These are phyloP conservation scores for Chenopodium formosanum DNA, from an alignment of 148 eudicot species.

Conservation along the genomic window DNA sequence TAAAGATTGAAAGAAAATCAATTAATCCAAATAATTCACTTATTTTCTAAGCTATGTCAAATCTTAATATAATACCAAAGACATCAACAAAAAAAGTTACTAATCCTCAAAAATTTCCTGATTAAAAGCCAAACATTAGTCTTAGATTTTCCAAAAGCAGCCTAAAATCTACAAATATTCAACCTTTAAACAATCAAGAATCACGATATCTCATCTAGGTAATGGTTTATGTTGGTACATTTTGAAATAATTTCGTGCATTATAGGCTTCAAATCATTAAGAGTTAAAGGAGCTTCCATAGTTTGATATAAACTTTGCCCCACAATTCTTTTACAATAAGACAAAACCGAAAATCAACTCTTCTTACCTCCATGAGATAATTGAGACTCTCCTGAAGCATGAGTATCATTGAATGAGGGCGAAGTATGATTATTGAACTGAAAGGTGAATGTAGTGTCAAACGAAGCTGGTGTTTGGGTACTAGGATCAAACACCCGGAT, in stretches of 20 bases:
- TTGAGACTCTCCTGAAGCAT: slow-evolving; percentile 11
- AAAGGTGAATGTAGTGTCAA: slow-evolving; percentile 66
- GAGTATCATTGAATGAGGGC: neutral
- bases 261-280: neutral
- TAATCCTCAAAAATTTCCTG: neutral
- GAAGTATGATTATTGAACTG: slow-evolving; percentile 36
- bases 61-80: too few species aligned
- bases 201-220: neutral
- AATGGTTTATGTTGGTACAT: neutral
- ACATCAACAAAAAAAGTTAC: too few species aligned
- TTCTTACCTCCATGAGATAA: slow-evolving; percentile 34
- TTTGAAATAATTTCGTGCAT: neutral
- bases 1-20: too few species aligned
- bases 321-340: neutral
- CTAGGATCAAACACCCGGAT: slow-evolving; percentile 65
- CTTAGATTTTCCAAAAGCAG: neutral
- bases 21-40: neutral
- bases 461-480: slow-evolving; percentile 56
- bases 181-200: neutral
- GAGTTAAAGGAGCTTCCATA: too few species aligned
- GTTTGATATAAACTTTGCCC: neutral
- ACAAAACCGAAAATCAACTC: neutral
- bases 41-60: too few species aligned
- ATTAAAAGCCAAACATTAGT: neutral
- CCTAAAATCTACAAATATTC: neutral